These are phyloP conservation scores for Mortierella sp. DNA, from an alignment of 371 early-diverging fungal genomes.

Conservation along the genomic window DNA sequence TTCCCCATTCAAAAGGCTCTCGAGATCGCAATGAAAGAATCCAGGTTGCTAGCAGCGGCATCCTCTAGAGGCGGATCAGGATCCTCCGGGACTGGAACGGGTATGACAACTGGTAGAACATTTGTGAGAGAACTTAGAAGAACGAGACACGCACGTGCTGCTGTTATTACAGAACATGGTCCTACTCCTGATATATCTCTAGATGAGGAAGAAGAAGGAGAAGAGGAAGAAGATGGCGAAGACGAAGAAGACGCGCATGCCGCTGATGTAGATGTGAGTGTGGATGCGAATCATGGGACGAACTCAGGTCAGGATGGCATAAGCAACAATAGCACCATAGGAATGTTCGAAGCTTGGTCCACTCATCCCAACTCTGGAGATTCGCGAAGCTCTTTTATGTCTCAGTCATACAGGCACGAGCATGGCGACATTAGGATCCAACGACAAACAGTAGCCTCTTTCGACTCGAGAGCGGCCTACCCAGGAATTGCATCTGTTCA, in stretches of 20 bases:
- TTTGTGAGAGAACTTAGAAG: conserved; percentile 49
- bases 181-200: conserved; percentile 37
- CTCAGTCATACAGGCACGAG: background rate
- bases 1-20: conserved; percentile 57
- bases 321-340: background rate
- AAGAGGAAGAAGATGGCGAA: conserved; percentile 34
- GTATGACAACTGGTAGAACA: conserved; percentile 44
- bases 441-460: conserved; percentile 12
- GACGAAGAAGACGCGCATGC: conserved; percentile 3
- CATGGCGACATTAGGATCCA: conserved; percentile 25
- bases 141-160: conserved; percentile 29
- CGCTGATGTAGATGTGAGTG: background rate
- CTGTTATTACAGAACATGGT: conserved; percentile 32
- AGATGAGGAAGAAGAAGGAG: conserved; percentile 34
- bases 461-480: conserved; percentile 24
- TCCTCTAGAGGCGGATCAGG: conserved; percentile 38
- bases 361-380: background rate
- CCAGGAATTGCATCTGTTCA: conserved; percentile 42
- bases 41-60: conserved; percentile 37
- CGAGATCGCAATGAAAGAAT: conserved; percentile 53
- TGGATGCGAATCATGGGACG: background rate
- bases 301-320: background rate
- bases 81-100: conserved; percentile 30
- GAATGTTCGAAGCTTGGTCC: background rate
- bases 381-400: background rate